These are phyloP conservation scores for Pseudonitzschia delicatissima DNA, from an alignment of 108 stramenopile species.

Conservation along the genomic window DNA sequence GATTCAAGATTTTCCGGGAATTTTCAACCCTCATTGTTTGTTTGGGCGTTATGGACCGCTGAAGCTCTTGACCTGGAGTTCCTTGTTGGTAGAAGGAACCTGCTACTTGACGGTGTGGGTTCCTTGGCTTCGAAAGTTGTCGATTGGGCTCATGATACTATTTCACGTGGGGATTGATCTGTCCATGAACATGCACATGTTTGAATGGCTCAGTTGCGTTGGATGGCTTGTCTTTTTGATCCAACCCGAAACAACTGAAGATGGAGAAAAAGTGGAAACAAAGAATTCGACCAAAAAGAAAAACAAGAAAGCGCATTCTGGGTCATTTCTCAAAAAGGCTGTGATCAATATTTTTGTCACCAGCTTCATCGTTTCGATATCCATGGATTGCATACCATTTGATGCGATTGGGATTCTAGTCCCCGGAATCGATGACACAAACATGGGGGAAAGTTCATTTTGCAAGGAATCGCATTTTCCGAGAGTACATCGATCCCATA, in stretches of 20 bases:
- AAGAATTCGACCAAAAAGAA: not conserved
- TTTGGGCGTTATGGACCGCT: not conserved
- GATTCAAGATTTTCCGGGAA: not conserved
- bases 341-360: not conserved
- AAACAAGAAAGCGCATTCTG: not conserved
- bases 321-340: not conserved
- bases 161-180: slow-evolving; percentile 10
- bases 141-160: not conserved
- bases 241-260: not conserved
- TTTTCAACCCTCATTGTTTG: not conserved
- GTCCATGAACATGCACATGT: slow-evolving; percentile 5
- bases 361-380: not conserved
- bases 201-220: not conserved
- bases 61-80: slow-evolving; percentile 2
- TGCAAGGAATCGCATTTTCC: not conserved
- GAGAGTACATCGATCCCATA: not conserved
- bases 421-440: not conserved
- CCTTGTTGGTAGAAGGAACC: not conserved
- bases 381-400: not conserved
- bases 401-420: not conserved
- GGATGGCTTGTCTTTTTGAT: slow-evolving; percentile 1
- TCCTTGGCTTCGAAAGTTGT: not conserved
- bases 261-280: not conserved
- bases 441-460: not conserved
- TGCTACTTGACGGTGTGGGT: slow-evolving; percentile 1